Conservation (phyloP, 2,329 filamentous ascomycete genomes). For the Penicillium sp. region DNA sequence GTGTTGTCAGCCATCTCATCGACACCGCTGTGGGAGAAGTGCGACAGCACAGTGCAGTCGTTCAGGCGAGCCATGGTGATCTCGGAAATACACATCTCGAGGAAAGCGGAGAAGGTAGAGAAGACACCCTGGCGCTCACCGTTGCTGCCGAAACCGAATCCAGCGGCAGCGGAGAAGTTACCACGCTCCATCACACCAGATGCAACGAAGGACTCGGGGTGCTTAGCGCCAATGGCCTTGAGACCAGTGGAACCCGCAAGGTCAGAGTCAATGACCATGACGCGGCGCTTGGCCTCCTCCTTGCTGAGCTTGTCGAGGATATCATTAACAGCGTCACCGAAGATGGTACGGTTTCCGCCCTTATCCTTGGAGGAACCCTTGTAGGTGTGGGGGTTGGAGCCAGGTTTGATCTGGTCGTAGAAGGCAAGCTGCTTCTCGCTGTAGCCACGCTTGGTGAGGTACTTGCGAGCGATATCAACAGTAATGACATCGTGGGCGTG, state of each 20-base stretch:
- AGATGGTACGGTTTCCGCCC: slow-evolving; percentile 40
- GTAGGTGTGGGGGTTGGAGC: slow-evolving; percentile 36
- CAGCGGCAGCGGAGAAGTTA: slow-evolving; percentile 44
- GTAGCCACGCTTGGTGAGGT: slow-evolving; percentile 42
- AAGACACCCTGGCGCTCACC: slow-evolving; percentile 41
- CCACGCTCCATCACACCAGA: slow-evolving; percentile 46
- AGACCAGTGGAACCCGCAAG: slow-evolving; percentile 44
- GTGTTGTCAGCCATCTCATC: slow-evolving; percentile 47
- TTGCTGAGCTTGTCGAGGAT: slow-evolving; percentile 40
- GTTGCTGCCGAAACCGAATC: slow-evolving; percentile 41
- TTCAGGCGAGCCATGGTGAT: slow-evolving; percentile 46
- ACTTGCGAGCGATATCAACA: slow-evolving; percentile 39
- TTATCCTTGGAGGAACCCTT: slow-evolving; percentile 39
- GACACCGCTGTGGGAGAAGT: slow-evolving; percentile 44
- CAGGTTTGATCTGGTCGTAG: slow-evolving; percentile 37
- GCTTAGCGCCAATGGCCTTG: slow-evolving; percentile 38
- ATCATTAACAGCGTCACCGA: slow-evolving; percentile 42
- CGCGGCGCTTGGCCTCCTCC: slow-evolving; percentile 39
- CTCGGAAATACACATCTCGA: slow-evolving; percentile 45
- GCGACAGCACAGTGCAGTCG: slow-evolving; percentile 39
- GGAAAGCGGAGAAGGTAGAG: slow-evolving; percentile 45
- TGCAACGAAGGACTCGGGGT: slow-evolving; percentile 42
- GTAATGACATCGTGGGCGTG: slow-evolving; percentile 44
- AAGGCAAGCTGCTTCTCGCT: slow-evolving; percentile 34
- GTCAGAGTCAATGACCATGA: slow-evolving; percentile 46